Conservation (phyloP, 306 rosid genomes). For the Quercus ilex region DNA sequence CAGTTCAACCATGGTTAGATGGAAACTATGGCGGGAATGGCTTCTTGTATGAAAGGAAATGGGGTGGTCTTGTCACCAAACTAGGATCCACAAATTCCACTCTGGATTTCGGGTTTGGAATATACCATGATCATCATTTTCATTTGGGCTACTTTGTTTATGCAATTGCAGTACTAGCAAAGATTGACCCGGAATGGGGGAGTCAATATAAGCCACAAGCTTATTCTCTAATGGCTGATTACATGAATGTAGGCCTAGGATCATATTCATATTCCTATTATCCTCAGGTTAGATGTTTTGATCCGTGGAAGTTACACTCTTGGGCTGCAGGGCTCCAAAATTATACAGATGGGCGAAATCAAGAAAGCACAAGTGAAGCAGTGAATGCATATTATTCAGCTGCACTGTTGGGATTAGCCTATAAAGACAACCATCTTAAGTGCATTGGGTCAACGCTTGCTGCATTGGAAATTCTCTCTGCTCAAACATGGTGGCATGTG, state of each 20-base stretch:
- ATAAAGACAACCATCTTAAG: constrained; percentile 46
- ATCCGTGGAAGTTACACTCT: constrained; percentile 65
- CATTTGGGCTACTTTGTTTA: constrained; percentile 81
- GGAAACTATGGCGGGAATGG: constrained; percentile 80
- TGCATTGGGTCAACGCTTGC: constrained; percentile 41
- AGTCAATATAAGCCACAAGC: constrained; percentile 63
- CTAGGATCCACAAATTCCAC: constrained; percentile 62
- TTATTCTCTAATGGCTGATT: constrained; percentile 66
- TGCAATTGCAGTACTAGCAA: constrained; percentile 79
- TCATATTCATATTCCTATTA: constrained; percentile 28
- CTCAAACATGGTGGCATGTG: constrained; percentile 56
- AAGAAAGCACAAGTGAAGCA: constrained; percentile 52
- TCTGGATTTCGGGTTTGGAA: constrained; percentile 84
- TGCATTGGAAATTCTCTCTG: constrained; percentile 41
- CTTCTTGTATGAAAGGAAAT: constrained; percentile 62
- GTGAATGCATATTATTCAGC: constrained; percentile 54
- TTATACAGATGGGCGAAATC: constrained; percentile 66
- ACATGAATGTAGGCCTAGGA: constrained; percentile 46
- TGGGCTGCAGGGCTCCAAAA: constrained; percentile 74
- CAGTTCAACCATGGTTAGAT: constrained; percentile 79
- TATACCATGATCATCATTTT: constrained; percentile 79
- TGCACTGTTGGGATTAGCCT: constrained; percentile 49
- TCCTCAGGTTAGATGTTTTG: constrained; percentile 58
- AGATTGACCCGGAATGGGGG: constrained; percentile 84
- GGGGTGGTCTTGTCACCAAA: constrained; percentile 85